Conservation (phyloP, 352 stramenopile species). For the Globisporangium canariense region DNA sequence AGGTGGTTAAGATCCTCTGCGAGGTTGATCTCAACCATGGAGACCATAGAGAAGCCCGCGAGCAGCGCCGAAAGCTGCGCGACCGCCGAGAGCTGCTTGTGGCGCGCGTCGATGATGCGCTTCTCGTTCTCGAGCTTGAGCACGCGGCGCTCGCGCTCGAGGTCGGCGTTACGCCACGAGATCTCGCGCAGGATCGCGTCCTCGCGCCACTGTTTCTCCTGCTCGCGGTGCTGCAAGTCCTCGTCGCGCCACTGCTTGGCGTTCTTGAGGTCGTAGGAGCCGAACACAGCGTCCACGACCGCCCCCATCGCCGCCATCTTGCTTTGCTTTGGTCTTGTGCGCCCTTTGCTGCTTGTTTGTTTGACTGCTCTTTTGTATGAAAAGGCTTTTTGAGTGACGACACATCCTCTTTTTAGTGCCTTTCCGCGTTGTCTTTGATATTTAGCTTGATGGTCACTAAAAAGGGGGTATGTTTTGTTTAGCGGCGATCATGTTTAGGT, state of each 20-base stretch:
- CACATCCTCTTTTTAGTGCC: no score
- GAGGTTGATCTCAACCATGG: conserved; percentile 69
- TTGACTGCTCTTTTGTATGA: background rate
- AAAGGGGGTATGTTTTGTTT: no score
- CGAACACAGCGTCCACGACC: conserved; percentile 75
- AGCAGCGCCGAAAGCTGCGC: conserved; percentile 67
- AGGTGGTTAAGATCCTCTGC: conserved; percentile 34
- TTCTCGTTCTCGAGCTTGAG: conserved; percentile 80
- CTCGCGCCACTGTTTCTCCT: conserved; percentile 81
- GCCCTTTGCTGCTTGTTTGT: background rate
- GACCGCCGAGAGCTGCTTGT: conserved; percentile 59
- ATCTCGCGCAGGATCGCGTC: conserved; percentile 62
- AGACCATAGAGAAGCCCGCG: conserved; percentile 68
- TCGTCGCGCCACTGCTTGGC: conserved; percentile 83
- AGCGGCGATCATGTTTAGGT: no score
- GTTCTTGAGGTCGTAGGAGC: conserved; percentile 84
- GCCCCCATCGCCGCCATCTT: conserved; percentile 52
- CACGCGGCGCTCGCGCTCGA: conserved; percentile 66
- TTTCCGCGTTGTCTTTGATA: no score
- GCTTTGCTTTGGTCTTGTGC: background rate
- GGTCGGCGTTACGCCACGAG: conserved; percentile 65
- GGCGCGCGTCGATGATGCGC: conserved; percentile 65
- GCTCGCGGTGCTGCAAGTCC: conserved; percentile 63
- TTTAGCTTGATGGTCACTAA: no score
- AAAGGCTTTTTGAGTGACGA: background rate